Conservation (phyloP, 2,329 filamentous ascomycete genomes). For the Raffaelea ambrosiae region DNA sequence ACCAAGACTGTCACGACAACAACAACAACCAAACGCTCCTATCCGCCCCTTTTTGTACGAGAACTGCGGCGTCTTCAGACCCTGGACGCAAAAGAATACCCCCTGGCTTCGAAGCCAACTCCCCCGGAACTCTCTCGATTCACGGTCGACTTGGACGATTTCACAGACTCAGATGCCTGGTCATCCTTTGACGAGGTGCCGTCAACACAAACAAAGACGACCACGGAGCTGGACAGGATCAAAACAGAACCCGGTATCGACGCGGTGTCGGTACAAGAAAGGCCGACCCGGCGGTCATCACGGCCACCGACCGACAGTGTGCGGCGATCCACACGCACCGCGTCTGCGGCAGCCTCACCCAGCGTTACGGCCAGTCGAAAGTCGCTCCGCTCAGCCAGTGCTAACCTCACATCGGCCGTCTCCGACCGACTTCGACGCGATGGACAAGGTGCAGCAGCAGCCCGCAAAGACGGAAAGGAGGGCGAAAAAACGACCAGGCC, state of each 20-base stretch:
- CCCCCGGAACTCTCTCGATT: constrained; percentile 72
- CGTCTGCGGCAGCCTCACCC: constrained; percentile 24
- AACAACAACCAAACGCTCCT: constrained; percentile 76
- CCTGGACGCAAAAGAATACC: constrained; percentile 83
- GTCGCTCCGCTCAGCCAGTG: constrained; percentile 19
- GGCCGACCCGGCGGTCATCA: constrained; percentile 15
- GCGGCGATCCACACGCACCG: constrained; percentile 24
- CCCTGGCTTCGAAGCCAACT: constrained; percentile 73
- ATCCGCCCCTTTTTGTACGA: constrained; percentile 75
- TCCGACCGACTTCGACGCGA: constrained; percentile 31
- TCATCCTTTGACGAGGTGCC: constrained; percentile 15
- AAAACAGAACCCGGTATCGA: constrained; percentile 24
- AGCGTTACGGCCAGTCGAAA: constrained; percentile 21
- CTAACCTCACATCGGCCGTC: constrained; percentile 20
- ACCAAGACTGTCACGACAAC: constrained; percentile 78
- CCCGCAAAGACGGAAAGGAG: neutral
- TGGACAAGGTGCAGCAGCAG: constrained; percentile 8
- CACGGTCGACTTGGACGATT: constrained; percentile 59
- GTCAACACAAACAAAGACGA: neutral
- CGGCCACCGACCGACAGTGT: constrained; percentile 18
- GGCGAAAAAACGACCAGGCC: neutral
- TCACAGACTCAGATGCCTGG: constrained; percentile 35
- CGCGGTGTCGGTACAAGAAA: constrained; percentile 18
- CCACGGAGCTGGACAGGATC: constrained; percentile 11
- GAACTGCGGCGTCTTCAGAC: constrained; percentile 61